Percentiles rank a stretch among this genome's conserved stretches.
phyloP scores from a whole-genome alignment of 768 basidiomycete genomes.

The Erythrobasidium yunnanense region DNA sequence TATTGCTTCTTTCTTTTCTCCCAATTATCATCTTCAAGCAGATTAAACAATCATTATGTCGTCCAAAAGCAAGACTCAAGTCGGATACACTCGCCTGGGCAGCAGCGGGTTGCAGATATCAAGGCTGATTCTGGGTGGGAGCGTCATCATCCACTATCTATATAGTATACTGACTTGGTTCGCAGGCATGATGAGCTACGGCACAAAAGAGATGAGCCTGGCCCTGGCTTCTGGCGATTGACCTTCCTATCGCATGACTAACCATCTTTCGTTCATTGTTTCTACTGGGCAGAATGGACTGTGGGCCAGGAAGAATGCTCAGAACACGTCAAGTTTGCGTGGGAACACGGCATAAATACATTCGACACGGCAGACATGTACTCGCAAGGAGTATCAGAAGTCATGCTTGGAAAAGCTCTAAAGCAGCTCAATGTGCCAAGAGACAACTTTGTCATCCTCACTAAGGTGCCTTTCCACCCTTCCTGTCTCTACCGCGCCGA shows the following conservation, averaged over 20 bases:
- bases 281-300: slow-evolving; percentile 29
- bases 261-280: slow-evolving; percentile 33
- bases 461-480: slow-evolving; percentile 48
- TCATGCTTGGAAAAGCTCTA: slow-evolving; percentile 61
- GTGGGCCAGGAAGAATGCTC: slow-evolving; percentile 47
- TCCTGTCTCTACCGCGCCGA: not conserved
- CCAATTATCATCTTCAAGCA: not conserved
- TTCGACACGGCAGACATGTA: slow-evolving; percentile 47
- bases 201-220: slow-evolving; percentile 3
- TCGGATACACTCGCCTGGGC: slow-evolving; percentile 44
- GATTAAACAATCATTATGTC: not conserved
- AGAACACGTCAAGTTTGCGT: slow-evolving; percentile 52
- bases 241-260: not conserved
- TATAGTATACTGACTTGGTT: not conserved
- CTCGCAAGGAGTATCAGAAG: slow-evolving; percentile 57
- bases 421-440: slow-evolving; percentile 58
- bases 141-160: slow-evolving; percentile 34
- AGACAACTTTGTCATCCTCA: slow-evolving; percentile 65
- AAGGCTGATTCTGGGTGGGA: slow-evolving; percentile 52
- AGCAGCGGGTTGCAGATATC: slow-evolving; percentile 57
- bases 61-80: slow-evolving; percentile 14
- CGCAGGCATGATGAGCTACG: slow-evolving; percentile 30
- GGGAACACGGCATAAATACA: slow-evolving; percentile 46
- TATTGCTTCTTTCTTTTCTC: no score
- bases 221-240: not conserved